These are phyloP conservation scores for Mycena belliarum DNA, from an alignment of 768 basidiomycete genomes.

Conservation along the genomic window DNA sequence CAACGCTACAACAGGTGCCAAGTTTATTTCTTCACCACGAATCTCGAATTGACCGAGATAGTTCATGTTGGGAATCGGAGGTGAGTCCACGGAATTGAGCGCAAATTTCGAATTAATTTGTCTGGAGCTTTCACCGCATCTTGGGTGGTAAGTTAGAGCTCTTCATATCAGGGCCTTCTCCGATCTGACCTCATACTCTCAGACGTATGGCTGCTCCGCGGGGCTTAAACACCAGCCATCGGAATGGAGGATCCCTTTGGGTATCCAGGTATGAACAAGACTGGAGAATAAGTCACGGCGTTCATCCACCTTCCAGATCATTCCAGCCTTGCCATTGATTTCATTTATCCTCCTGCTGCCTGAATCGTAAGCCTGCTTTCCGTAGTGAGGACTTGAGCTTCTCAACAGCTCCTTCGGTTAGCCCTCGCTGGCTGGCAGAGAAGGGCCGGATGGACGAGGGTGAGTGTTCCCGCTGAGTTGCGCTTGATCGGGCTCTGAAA, in stretches of 20 bases:
- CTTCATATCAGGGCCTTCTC: too few relatives aligned
- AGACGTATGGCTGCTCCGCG: slow-evolving; percentile 44
- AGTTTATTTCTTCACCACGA: not conserved
- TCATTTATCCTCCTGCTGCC: slow-evolving; percentile 53
- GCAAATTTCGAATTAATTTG: not conserved
- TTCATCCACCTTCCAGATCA: slow-evolving; percentile 28
- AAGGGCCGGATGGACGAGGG: slow-evolving; percentile 51
- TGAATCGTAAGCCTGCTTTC: slow-evolving; percentile 40
- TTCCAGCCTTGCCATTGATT: slow-evolving; percentile 50
- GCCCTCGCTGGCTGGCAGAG: slow-evolving; percentile 55
- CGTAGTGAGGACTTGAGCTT: too few relatives aligned
- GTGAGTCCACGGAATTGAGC: slow-evolving; percentile 18
- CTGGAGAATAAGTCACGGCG: not conserved
- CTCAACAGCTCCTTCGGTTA: not conserved
- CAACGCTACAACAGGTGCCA: slow-evolving; percentile 48
- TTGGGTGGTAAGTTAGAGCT: slow-evolving; percentile 34
- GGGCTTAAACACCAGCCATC: slow-evolving; percentile 37
- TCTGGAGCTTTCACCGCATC: slow-evolving; percentile 49
- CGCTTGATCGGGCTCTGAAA: not conserved
- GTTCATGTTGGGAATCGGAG: slow-evolving; percentile 53
- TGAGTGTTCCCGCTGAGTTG: not conserved
- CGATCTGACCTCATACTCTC: not conserved
- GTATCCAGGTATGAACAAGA: slow-evolving; percentile 34
- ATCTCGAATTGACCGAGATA: not conserved
- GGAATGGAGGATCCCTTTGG: slow-evolving; percentile 55